Base-by-base conservation (phyloP, 2,329 filamentous ascomycete genomes). In the Magnaporthiopsis incrustans region DNA sequence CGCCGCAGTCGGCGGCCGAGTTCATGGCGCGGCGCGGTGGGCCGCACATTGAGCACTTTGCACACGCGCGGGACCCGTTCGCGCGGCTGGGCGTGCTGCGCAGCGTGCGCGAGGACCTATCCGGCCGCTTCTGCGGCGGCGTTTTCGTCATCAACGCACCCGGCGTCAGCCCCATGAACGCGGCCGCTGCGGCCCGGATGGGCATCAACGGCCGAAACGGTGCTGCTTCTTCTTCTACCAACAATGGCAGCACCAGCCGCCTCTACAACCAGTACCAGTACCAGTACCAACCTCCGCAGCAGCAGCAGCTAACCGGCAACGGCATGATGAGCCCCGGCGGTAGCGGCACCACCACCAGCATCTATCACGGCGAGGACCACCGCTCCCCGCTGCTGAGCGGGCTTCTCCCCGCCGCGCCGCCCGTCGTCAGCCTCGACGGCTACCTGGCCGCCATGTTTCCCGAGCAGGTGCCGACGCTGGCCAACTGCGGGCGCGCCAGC, bases 401-500 rank as follows among this genome's bases (percentile, higher is more conserved):
- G 30, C 60, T 65, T 60, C 62, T 63, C 22, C 63, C 59, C 44
- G 27, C 61, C n/a, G 61, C 61, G 7, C 56, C 61, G 11, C 61
- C 66, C 27, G 63, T 68, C n/a, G 66, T 68, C 65, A 66, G 66
- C 63, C 64, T 78, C 64, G 69, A 72, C 10, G 73, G 75, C 63
- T 79, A 78, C 66, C 69, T 79, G 57, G 69, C 71, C 2, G 71
- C 72, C 4, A 69, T 79, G 8, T 75, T 79, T 63, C 71, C 75
- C 0, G 68, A 71, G 53, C 71, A 71, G 14, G 68, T 70, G 61
- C 64, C 65, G 2, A 65, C 65, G 65, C 57, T 66, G n/a, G 64
- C 68, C 22, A 67, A 68, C 27, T 60, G 68, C 18, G 67, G 69
- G 22, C 67, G 70, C 53, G 64, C 66, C 11, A 68, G 69, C 38